Evolutionary conservation across 2,329 filamentous ascomycete genomes (phyloP).

Genomic region (Salinomyces thailandicus): DNA sequence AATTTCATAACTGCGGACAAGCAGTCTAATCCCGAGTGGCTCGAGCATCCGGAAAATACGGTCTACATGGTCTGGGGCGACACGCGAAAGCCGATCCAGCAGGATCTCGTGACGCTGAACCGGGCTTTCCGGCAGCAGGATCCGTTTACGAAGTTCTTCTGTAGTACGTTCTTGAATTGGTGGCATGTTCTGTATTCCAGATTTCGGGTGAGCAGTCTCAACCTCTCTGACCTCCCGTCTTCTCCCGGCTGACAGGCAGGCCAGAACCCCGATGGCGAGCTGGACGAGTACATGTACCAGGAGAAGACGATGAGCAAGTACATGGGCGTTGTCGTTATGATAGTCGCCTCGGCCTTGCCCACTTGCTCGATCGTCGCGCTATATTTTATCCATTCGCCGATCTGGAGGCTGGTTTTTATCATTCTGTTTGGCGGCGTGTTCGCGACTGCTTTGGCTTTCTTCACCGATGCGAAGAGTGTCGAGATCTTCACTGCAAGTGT

Average conservation of each 20-base stretch:
- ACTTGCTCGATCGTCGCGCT: conserved; percentile 17
- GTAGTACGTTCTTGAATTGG: conserved; percentile 6
- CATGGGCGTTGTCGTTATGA: conserved; percentile 11
- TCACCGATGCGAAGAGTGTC: conserved; percentile 16
- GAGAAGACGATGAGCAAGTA: conserved; percentile 9
- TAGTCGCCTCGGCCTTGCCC: conserved; percentile 15
- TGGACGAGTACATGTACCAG: conserved; percentile 10
- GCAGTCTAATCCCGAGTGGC: conserved; percentile 8
- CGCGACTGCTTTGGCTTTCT: conserved; percentile 12
- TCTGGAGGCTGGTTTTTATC: conserved; percentile 15
- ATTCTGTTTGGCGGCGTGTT: conserved; percentile 15
- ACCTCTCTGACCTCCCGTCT: no score
- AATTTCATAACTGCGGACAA: conserved; percentile 8
- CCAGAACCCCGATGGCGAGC: conserved; percentile 4
- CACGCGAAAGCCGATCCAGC: conserved; percentile 7
- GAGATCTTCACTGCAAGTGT: conserved; percentile 18
- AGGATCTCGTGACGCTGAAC: conserved; percentile 13
- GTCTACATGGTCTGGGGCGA: conserved; percentile 13
- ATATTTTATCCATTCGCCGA: conserved; percentile 13
- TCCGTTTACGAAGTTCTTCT: conserved; percentile 12
- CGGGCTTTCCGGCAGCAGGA: conserved; percentile 10
- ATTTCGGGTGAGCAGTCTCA: conserved; percentile 1
- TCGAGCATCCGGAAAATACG: conserved; percentile 16
- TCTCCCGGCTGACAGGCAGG: not conserved
- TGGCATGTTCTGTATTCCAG: conserved; percentile 8